Percentiles rank a stretch among this genome's conserved stretches.
Conservation (phyloP, 768 basidiomycete genomes). For the Trametes cubensis region DNA sequence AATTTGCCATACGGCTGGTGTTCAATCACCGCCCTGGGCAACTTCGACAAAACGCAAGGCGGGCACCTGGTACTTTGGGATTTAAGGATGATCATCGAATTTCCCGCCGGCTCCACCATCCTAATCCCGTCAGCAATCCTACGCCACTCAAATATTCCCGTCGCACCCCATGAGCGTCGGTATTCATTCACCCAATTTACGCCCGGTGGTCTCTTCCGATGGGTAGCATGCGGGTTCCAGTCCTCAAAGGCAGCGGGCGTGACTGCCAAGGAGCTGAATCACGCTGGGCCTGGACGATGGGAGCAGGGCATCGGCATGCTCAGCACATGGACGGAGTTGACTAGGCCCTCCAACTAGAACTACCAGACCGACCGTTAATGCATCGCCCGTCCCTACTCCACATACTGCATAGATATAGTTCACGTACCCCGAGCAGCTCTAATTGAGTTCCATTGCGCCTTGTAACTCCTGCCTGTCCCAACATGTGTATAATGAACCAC, state of each 20-base stretch:
- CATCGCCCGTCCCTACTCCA: no score
- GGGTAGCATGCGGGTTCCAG: slow-evolving; percentile 29
- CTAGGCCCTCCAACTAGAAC: no score
- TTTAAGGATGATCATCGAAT: slow-evolving; percentile 32
- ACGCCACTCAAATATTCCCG: slow-evolving; percentile 18
- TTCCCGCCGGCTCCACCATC: slow-evolving; percentile 31
- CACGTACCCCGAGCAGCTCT: no score
- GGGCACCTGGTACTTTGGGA: slow-evolving; percentile 40
- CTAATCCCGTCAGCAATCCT: slow-evolving; percentile 29
- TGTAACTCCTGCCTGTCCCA: no score
- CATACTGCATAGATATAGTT: no score
- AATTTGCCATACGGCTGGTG: slow-evolving; percentile 41
- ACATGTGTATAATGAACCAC: no score
- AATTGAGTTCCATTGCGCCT: no score
- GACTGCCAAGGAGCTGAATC: not conserved
- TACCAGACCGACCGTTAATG: no score
- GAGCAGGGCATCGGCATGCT: no score
- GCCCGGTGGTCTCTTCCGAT: slow-evolving; percentile 34
- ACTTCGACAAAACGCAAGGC: slow-evolving; percentile 33
- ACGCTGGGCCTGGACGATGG: no score
- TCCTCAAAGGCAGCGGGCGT: not conserved
- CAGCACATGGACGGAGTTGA: no score
- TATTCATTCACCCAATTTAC: slow-evolving; percentile 35
- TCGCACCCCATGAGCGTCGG: slow-evolving; percentile 24
- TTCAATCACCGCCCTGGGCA: slow-evolving; percentile 35